Percentiles rank a stretch among this genome's conserved stretches.
Conservation (phyloP, 2,329 filamentous ascomycete species). For the Mycosphaerella sp. region DNA sequence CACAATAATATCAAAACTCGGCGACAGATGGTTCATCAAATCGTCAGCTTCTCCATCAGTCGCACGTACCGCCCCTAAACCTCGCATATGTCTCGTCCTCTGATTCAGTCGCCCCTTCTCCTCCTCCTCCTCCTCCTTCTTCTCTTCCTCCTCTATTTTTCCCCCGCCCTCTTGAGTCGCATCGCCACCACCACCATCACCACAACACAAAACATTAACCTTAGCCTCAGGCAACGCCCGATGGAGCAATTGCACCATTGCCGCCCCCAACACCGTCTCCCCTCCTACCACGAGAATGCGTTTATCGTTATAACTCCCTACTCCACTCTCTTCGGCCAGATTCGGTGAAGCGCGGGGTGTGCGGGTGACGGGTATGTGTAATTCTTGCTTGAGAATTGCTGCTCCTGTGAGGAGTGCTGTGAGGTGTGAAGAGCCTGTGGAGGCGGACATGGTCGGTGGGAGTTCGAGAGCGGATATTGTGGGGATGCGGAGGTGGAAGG, state of each 20-base stretch:
- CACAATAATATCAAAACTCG: slow-evolving; percentile 13
- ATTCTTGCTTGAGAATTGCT: slow-evolving; percentile 11
- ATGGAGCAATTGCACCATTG: slow-evolving; percentile 8
- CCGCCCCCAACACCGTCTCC: slow-evolving; percentile 8
- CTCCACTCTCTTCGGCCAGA: slow-evolving; percentile 8
- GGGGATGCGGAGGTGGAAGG: no score
- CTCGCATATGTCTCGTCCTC: slow-evolving; percentile 1
- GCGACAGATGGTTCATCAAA: not conserved
- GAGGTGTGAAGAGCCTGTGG: slow-evolving; percentile 8
- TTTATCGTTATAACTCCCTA: slow-evolving; percentile 12
- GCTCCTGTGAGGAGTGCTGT: slow-evolving; percentile 10
- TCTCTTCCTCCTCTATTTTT: no score
- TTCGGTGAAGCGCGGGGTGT: slow-evolving; percentile 10
- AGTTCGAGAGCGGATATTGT: no score
- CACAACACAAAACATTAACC: not conserved
- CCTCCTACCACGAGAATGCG: slow-evolving; percentile 10
- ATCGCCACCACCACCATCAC: no score
- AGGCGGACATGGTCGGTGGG: slow-evolving; percentile 8
- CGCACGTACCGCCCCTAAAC: slow-evolving; percentile 4
- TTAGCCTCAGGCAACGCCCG: slow-evolving; percentile 8
- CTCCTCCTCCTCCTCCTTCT: not conserved
- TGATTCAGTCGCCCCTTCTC: not conserved
- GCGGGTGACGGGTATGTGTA: slow-evolving; percentile 10
- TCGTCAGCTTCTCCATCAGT: slow-evolving; percentile 1
- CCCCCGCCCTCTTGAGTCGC: no score